A percentile compares a stretch with the other conserved stretches of the same genome.
These are phyloP conservation scores for Metschnikowia lunata DNA, from an alignment of 805 yeast genomes.

Conservation along the genomic window DNA sequence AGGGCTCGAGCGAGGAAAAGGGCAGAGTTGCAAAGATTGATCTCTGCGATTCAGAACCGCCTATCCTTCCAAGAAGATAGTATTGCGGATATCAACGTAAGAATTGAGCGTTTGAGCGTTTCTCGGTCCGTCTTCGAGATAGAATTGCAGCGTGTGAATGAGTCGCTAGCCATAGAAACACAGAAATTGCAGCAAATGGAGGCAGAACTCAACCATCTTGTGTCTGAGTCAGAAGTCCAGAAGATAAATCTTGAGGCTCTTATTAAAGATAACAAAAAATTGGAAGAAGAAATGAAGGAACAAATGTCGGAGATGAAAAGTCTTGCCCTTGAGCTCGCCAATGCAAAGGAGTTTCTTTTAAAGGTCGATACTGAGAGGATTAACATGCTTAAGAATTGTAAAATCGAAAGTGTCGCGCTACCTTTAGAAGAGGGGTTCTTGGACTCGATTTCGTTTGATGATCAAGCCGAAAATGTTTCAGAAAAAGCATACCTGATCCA, in stretches of 20 bases:
- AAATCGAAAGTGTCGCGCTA: constrained; percentile 60
- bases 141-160: constrained; percentile 25
- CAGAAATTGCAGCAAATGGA: constrained; percentile 13
- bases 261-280: constrained; percentile 1
- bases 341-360: constrained; percentile 50
- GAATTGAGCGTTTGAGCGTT: constrained; percentile 40
- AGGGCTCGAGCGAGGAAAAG: constrained; percentile 58
- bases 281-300: constrained; percentile 28
- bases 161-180: constrained; percentile 19
- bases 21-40: constrained; percentile 56
- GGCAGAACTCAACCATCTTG: constrained; percentile 31
- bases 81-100: constrained; percentile 43
- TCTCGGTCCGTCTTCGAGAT: constrained; percentile 25
- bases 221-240: constrained; percentile 21
- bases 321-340: constrained; percentile 31
- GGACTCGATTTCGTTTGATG: constrained; percentile 58
- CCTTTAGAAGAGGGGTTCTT: constrained; percentile 62
- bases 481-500: constrained; percentile 45
- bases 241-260: neutral
- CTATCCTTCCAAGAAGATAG: constrained; percentile 63
- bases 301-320: constrained; percentile 27
- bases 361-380: constrained; percentile 52
- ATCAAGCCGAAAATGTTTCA: constrained; percentile 33
- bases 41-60: constrained; percentile 56
- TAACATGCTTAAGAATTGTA: constrained; percentile 63